Conservation (phyloP, 2,329 filamentous ascomycete genomes). For the Chaetomiaceae sp. region DNA sequence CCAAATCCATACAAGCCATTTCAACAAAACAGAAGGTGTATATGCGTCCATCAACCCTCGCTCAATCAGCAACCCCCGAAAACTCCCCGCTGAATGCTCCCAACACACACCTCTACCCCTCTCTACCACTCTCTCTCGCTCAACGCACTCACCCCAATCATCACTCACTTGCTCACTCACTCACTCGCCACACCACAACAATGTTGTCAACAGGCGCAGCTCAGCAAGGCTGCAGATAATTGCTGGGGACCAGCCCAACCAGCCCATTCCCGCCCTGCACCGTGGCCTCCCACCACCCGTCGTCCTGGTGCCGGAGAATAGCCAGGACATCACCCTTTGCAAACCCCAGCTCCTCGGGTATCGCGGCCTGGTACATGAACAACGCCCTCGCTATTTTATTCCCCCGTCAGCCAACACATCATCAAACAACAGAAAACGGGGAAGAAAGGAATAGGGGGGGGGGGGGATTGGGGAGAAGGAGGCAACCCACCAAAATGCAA, state of each 20-base stretch:
- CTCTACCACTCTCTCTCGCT: background rate
- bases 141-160: background rate
- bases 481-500: slow-evolving; percentile 84
- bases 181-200: background rate
- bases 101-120: background rate
- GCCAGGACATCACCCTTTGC: slow-evolving; percentile 87
- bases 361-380: slow-evolving; percentile 91
- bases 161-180: background rate
- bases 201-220: background rate
- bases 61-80: background rate
- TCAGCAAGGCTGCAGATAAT: slow-evolving; percentile 57
- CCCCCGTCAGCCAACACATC: background rate
- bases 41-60: slow-evolving; percentile 1
- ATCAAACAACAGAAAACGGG: background rate
- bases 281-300: slow-evolving; percentile 99
- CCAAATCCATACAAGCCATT: slow-evolving; percentile 5
- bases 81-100: slow-evolving; percentile 6
- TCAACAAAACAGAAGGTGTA: slow-evolving; percentile 5
- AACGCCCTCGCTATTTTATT: slow-evolving; percentile 70
- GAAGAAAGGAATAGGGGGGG: background rate
- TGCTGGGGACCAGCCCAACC: slow-evolving; percentile 62
- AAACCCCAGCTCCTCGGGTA: slow-evolving; percentile 91
- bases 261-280: slow-evolving; percentile 64
- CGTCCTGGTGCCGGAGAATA: slow-evolving; percentile 85
- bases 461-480: slow-evolving; percentile 25